phyloP scores from a whole-genome alignment of 2,329 filamentous ascomycete genomes.

The Colletotrichum euphorbiae region DNA sequence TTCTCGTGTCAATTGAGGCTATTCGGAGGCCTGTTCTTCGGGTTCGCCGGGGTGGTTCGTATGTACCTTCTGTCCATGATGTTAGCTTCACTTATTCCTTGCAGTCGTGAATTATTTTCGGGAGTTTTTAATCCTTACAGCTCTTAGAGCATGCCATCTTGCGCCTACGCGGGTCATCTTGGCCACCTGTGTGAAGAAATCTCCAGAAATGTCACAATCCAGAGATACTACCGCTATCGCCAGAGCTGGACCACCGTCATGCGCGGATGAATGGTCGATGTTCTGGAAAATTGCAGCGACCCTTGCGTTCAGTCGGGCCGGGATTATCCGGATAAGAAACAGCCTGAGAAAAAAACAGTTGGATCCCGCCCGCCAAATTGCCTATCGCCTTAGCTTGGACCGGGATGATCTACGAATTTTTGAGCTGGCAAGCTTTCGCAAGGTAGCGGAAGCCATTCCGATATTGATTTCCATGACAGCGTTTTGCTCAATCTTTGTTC shows the following conservation, averaged over 20 bases:
- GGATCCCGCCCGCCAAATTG: neutral
- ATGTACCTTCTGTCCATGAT: conserved; percentile 39
- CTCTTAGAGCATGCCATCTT: conserved; percentile 79
- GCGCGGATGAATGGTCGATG: conserved; percentile 19
- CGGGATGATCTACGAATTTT: conserved; percentile 23
- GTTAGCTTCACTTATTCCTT: conserved; percentile 30
- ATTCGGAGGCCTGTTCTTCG: neutral
- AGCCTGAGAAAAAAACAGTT: neutral
- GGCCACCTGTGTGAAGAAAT: conserved; percentile 34
- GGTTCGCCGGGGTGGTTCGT: conserved; percentile 4
- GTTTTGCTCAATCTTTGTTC: no score
- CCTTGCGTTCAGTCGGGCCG: conserved; percentile 32
- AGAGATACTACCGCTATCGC: conserved; percentile 17
- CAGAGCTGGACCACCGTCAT: conserved; percentile 2
- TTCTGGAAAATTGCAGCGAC: conserved; percentile 40
- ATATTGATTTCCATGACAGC: no score
- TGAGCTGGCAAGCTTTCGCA: neutral
- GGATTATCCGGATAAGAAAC: conserved; percentile 35
- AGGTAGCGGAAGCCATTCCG: neutral
- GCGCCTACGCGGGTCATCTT: conserved; percentile 57
- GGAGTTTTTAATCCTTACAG: conserved; percentile 63
- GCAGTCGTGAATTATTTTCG: neutral
- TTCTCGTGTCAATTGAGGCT: conserved; percentile 44
- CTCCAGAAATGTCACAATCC: conserved; percentile 15
- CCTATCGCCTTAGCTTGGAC: conserved; percentile 29